These are phyloP conservation scores for Aquilaria malaccensis DNA, from an alignment of 345 rosid species.

Conservation along the genomic window DNA sequence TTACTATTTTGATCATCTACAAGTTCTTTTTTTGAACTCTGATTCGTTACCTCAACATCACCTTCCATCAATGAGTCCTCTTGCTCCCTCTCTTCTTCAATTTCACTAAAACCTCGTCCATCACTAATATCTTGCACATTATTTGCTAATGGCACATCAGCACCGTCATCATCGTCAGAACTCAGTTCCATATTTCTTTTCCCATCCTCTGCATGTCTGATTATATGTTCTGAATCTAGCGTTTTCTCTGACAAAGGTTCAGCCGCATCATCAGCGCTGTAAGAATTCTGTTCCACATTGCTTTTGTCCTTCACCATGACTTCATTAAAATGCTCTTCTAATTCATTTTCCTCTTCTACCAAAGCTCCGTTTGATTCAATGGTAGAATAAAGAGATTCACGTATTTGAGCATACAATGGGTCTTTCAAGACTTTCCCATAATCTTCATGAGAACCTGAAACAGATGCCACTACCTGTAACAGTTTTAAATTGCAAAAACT, in stretches of 20 bases:
- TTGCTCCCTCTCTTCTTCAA: slow-evolving; percentile 52
- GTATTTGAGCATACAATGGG: slow-evolving; percentile 55
- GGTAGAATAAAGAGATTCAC: slow-evolving; percentile 38
- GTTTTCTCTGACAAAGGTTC: neutral
- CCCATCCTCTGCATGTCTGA: slow-evolving; percentile 5
- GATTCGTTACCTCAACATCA: slow-evolving; percentile 5
- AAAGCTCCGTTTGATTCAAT: slow-evolving; percentile 18
- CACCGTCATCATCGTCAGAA: slow-evolving; percentile 11
- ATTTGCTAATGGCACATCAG: slow-evolving; percentile 11
- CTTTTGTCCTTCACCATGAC: neutral
- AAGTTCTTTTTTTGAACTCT: slow-evolving; percentile 9
- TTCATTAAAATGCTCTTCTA: slow-evolving; percentile 10
- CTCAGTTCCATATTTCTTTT: slow-evolving; percentile 10
- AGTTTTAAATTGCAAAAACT: slow-evolving; percentile 2
- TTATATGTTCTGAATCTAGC: slow-evolving; percentile 13
- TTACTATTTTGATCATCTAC: slow-evolving; percentile 20
- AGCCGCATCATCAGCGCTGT: neutral
- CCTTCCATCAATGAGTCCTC: slow-evolving; percentile 15
- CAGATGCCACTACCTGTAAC: slow-evolving; percentile 64
- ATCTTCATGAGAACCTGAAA: slow-evolving; percentile 52
- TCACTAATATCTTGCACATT: slow-evolving; percentile 12
- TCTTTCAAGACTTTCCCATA: slow-evolving; percentile 54
- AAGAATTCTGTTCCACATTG: neutral
- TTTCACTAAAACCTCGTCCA: slow-evolving; percentile 39
- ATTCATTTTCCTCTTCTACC: slow-evolving; percentile 18